Evolutionary conservation across 2,329 filamentous ascomycete species (phyloP).

Genomic region (Ascosphaera acerosa): DNA sequence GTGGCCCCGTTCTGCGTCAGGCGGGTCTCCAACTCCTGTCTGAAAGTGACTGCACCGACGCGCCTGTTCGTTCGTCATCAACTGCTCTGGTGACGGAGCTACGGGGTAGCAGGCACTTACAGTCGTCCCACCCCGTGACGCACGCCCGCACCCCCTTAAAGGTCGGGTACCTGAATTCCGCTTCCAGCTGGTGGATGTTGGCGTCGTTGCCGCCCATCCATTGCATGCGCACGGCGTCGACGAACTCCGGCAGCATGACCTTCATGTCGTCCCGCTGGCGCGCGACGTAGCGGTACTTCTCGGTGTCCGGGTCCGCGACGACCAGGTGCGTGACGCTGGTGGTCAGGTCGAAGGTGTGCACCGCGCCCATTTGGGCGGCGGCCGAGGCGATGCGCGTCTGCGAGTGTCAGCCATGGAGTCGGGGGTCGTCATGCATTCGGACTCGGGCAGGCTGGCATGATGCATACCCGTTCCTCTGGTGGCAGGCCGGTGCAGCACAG

Average conservation of each 20-base stretch:
- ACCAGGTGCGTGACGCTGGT: conserved; percentile 87
- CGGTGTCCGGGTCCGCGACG: conserved; percentile 66
- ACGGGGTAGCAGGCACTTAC: conserved; percentile 18
- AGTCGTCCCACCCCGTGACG: conserved; percentile 43
- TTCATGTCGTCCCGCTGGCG: conserved; percentile 66
- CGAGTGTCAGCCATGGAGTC: conserved; percentile 2
- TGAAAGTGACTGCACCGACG: conserved; percentile 35
- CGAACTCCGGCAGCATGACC: conserved; percentile 59
- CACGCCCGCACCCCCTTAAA: conserved; percentile 34
- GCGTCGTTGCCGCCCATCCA: conserved; percentile 65
- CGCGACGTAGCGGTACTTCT: conserved; percentile 90
- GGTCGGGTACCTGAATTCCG: conserved; percentile 21
- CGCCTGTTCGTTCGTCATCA: conserved; percentile 3
- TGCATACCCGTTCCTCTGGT: conserved; percentile 51
- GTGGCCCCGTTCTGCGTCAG: conserved; percentile 48
- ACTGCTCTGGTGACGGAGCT: conserved; percentile 2
- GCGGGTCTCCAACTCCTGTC: conserved; percentile 42
- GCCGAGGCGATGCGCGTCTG: conserved; percentile 18
- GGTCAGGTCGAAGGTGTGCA: conserved; percentile 78
- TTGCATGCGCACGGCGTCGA: conserved; percentile 49
- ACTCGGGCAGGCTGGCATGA: too few relatives aligned
- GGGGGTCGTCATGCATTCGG: conserved; percentile 2
- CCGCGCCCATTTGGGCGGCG: conserved; percentile 59
- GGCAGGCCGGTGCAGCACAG: conserved; percentile 74
- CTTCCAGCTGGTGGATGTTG: conserved; percentile 44